Percentiles rank a stretch among this genome's conserved stretches.
Evolutionary conservation across 345 rosid species (phyloP).

Genomic region (Schrenkiella parvula): DNA sequence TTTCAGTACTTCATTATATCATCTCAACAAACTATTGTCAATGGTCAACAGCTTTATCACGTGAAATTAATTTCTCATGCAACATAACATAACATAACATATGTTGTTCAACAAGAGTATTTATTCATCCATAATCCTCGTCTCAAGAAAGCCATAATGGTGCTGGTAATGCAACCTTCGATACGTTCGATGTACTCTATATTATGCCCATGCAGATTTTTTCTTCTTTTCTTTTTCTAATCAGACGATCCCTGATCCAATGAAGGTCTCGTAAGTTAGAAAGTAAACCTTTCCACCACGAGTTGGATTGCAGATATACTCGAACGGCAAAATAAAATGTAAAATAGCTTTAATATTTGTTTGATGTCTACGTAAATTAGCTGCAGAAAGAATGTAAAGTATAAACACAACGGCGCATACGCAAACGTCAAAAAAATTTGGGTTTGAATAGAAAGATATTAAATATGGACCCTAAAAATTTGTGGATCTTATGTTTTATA

Average conservation of each 20-base stretch:
- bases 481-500: background rate
- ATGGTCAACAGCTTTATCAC: background rate
- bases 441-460: background rate
- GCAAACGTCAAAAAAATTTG: too few species aligned
- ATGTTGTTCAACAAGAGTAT: background rate
- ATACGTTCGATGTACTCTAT: background rate
- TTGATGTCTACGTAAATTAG: too few species aligned
- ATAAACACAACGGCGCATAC: background rate
- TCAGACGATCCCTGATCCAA: background rate
- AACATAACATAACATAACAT: background rate
- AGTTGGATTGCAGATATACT: background rate
- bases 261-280: too few species aligned
- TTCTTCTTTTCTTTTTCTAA: too few species aligned
- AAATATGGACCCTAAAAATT: background rate
- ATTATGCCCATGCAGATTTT: background rate
- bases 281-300: background rate
- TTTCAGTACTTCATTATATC: background rate
- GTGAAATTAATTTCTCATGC: slow-evolving; percentile 15
- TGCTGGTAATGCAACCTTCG: background rate
- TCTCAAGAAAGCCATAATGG: background rate
- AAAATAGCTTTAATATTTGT: too few species aligned
- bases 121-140: background rate
- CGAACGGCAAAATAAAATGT: background rate
- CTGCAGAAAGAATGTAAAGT: background rate
- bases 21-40: slow-evolving; percentile 2